Percentiles rank a stretch among this genome's conserved stretches.
Conservation (phyloP, 1,284 basidiomycete genomes). For the Tilletiaria anomala region DNA sequence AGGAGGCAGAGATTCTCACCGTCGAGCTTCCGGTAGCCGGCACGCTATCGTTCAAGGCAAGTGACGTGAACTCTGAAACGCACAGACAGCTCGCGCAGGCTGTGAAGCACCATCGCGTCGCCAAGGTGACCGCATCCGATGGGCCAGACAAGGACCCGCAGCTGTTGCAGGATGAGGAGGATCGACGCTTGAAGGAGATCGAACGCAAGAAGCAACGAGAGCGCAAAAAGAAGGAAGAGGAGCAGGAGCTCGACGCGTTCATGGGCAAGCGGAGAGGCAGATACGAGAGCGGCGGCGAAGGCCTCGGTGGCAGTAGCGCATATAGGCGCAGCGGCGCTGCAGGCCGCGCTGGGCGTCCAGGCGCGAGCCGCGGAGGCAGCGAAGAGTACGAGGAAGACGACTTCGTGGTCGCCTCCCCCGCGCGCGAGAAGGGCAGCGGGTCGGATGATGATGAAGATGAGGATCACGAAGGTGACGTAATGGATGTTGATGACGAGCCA, state of each 20-base stretch:
- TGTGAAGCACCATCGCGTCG: slow-evolving; percentile 66
- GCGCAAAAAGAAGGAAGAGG: slow-evolving; percentile 4
- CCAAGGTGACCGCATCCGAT: slow-evolving; percentile 16
- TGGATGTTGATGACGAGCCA: slow-evolving; percentile 29
- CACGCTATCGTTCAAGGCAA: slow-evolving; percentile 66
- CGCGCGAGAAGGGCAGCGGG: slow-evolving; percentile 9
- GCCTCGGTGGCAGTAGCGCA: slow-evolving; percentile 6
- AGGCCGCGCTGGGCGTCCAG: slow-evolving; percentile 11
- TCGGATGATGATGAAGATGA: slow-evolving; percentile 27
- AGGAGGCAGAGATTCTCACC: slow-evolving; percentile 67
- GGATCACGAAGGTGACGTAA: slow-evolving; percentile 15
- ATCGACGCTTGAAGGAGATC: slow-evolving; percentile 6
- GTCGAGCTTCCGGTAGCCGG: slow-evolving; percentile 68
- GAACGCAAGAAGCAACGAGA: slow-evolving; percentile 12
- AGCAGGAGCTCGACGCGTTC: slow-evolving; percentile 1
- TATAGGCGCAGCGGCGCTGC: slow-evolving; percentile 4
- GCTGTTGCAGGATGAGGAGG: slow-evolving; percentile 9
- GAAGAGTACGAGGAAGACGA: slow-evolving; percentile 27
- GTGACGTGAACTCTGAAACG: slow-evolving; percentile 74
- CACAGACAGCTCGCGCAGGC: slow-evolving; percentile 74
- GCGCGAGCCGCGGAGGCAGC: slow-evolving; percentile 13
- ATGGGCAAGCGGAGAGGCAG: background rate
- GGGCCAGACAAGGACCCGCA: background rate
- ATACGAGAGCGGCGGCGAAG: slow-evolving; percentile 4
- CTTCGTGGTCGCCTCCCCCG: slow-evolving; percentile 9